Conservation (phyloP, 2,329 filamentous ascomycete species). For the Dothistroma septosporum region DNA sequence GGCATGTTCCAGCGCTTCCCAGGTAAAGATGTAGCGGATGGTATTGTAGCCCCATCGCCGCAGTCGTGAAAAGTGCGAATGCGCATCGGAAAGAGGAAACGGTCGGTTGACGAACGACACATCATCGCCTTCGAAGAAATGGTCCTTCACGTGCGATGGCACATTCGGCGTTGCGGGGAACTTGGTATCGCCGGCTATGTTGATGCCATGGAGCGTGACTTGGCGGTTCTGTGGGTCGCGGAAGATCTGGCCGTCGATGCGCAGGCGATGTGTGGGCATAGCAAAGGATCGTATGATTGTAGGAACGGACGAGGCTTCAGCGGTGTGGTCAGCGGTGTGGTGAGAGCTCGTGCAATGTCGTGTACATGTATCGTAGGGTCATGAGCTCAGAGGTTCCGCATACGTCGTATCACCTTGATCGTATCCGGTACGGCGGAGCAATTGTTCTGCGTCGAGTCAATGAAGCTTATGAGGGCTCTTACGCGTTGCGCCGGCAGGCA, state of each 20-base stretch:
- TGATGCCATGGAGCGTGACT: constrained; percentile 87
- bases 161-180: constrained; percentile 75
- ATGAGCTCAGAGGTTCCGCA: constrained; percentile 1
- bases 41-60: constrained; percentile 93
- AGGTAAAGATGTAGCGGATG: constrained; percentile 94
- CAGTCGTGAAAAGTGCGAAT: constrained; percentile 78
- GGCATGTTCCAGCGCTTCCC: constrained; percentile 95
- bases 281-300: background rate
- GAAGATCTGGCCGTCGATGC: constrained; percentile 81
- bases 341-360: background rate
- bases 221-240: constrained; percentile 77
- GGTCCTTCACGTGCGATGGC: constrained; percentile 70
- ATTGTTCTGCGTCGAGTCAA: background rate
- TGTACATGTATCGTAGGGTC: background rate
- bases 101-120: constrained; percentile 85
- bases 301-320: too few species aligned
- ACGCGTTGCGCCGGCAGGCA: too few species aligned
- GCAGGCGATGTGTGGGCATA: constrained; percentile 52
- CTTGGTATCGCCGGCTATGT: constrained; percentile 86
- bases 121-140: constrained; percentile 89
- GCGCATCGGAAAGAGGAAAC: constrained; percentile 77
- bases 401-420: background rate
- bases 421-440: background rate
- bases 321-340: background rate
- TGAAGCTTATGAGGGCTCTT: background rate